Conservation (phyloP, 2,329 filamentous ascomycete genomes). For the Cryphonectria radicalis region DNA sequence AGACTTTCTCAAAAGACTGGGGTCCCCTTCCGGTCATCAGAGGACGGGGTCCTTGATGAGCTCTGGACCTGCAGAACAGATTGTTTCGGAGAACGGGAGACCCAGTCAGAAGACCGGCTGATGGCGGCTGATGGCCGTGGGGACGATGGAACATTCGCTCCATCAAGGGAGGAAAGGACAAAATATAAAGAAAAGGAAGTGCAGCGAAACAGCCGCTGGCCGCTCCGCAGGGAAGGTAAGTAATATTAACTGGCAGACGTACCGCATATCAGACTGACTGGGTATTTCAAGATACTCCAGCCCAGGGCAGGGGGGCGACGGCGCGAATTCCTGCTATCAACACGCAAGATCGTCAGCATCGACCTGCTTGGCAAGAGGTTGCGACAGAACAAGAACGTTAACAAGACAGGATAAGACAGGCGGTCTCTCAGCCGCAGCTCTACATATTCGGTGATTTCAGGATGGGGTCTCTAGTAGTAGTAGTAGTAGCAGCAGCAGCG, state of each 20-base stretch:
- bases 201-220: neutral
- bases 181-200: neutral
- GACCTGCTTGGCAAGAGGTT: conserved; percentile 13
- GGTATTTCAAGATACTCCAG: conserved; percentile 60
- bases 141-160: neutral
- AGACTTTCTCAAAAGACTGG: conserved; percentile 11
- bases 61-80: neutral
- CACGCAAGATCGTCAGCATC: conserved; percentile 36
- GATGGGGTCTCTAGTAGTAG: conserved; percentile 5
- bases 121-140: neutral
- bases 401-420: neutral
- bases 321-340: conserved; percentile 57
- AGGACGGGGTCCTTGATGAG: neutral
- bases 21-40: neutral
- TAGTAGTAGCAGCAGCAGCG: neutral
- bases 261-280: conserved; percentile 59
- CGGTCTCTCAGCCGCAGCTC: conserved; percentile 10
- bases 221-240: too few relatives aligned
- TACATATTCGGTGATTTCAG: conserved; percentile 23
- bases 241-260: conserved; percentile 37
- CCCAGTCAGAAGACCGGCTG: neutral
- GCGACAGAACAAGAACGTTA: conserved; percentile 9
- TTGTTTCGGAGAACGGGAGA: neutral
- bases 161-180: neutral
- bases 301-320: conserved; percentile 54